Evolutionary conservation across 768 basidiomycete genomes (phyloP).

Genomic region (Mycena olivaceomarginata): DNA sequence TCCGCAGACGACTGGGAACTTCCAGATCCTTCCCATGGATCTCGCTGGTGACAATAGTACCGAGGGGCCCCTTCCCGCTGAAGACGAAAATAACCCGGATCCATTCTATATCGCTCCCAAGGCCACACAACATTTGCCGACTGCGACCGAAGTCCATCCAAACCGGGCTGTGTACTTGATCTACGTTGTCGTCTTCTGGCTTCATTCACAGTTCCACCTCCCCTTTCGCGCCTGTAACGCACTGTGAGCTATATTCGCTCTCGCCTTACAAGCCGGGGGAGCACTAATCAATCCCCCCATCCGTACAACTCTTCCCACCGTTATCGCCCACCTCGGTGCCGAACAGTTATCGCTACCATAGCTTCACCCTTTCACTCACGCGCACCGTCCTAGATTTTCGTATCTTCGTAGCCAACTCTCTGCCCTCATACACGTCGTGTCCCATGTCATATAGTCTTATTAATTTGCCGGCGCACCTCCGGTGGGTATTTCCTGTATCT

Average conservation of each 20-base stretch:
- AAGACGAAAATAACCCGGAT: constrained; percentile 24
- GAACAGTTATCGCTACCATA: constrained; percentile 34
- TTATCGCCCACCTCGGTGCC: constrained; percentile 39
- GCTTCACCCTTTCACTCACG: too few relatives aligned
- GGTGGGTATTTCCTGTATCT: too few relatives aligned
- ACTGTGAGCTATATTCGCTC: constrained; percentile 39
- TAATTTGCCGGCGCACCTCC: too few relatives aligned
- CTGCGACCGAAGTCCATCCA: constrained; percentile 35
- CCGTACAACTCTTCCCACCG: constrained; percentile 46
- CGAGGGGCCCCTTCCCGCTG: background rate
- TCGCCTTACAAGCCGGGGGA: constrained; percentile 37
- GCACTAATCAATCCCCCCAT: constrained; percentile 34
- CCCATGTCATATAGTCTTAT: too few relatives aligned
- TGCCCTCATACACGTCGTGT: too few relatives aligned
- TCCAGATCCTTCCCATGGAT: background rate
- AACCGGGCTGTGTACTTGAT: constrained; percentile 44
- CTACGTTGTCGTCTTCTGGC: constrained; percentile 50
- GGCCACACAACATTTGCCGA: background rate
- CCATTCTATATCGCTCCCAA: background rate
- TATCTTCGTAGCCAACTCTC: too few relatives aligned
- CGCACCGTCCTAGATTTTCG: too few relatives aligned
- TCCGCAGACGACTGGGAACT: background rate
- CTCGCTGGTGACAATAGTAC: background rate
- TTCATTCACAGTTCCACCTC: constrained; percentile 28
- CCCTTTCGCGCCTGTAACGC: constrained; percentile 52